These are phyloP conservation scores for Aspergillus pseudoterreus DNA, from an alignment of 2,329 filamentous ascomycete genomes.

Conservation along the genomic window DNA sequence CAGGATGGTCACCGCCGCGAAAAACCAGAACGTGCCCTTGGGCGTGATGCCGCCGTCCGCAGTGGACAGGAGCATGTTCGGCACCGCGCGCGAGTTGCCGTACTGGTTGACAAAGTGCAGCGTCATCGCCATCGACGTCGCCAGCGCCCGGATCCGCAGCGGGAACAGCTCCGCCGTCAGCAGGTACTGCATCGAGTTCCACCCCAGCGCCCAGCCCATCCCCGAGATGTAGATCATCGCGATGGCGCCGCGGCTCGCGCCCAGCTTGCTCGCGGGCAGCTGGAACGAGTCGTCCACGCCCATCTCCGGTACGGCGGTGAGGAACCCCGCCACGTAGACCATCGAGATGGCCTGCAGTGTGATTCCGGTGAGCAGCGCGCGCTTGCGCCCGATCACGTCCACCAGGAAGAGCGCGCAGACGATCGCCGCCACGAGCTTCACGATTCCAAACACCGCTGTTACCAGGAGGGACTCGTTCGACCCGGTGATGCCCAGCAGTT, in stretches of 20 bases:
- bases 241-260: constrained; percentile 60
- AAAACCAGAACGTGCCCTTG: constrained; percentile 75
- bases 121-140: constrained; percentile 70
- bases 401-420: constrained; percentile 74
- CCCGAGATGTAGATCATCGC: constrained; percentile 70
- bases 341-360: constrained; percentile 58
- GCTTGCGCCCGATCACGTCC: constrained; percentile 73
- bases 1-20: constrained; percentile 63
- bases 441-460: constrained; percentile 70
- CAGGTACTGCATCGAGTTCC: constrained; percentile 76
- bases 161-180: constrained; percentile 76
- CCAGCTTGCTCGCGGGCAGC: constrained; percentile 48
- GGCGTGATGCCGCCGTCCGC: constrained; percentile 42
- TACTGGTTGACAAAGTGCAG: constrained; percentile 78
- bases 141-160: constrained; percentile 66
- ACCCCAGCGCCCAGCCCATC: constrained; percentile 66
- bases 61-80: constrained; percentile 63
- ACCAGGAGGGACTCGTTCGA: constrained; percentile 66
- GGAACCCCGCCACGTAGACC: constrained; percentile 60
- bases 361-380: constrained; percentile 59
- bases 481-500: constrained; percentile 66
- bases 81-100: constrained; percentile 70
- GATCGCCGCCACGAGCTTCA: constrained; percentile 66
- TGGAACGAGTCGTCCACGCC: constrained; percentile 47
- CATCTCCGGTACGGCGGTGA: constrained; percentile 59